Conservation (phyloP, 2,329 filamentous ascomycete species). For the Aspergillus ustus region DNA sequence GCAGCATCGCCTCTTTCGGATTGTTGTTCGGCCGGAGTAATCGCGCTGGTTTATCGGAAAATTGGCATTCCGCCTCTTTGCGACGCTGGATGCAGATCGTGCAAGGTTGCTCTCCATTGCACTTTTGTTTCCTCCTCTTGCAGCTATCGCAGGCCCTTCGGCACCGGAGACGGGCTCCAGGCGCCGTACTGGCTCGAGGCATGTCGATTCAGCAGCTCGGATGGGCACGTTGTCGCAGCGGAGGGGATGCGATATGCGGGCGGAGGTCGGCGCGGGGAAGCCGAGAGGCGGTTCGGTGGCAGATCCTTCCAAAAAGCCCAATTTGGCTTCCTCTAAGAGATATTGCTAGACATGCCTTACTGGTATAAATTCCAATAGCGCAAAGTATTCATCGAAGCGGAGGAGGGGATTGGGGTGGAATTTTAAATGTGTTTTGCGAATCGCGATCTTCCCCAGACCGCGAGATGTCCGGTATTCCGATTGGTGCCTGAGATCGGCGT, state of each 20-base stretch:
- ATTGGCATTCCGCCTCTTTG: constrained; percentile 48
- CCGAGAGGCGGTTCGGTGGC: neutral
- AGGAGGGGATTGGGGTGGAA: neutral
- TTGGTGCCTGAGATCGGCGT: constrained; percentile 8
- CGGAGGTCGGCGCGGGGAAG: constrained; percentile 7
- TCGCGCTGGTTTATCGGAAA: constrained; percentile 42
- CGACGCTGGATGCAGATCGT: constrained; percentile 53
- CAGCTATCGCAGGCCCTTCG: constrained; percentile 51
- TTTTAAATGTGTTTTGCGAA: neutral
- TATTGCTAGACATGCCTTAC: neutral
- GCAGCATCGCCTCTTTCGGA: constrained; percentile 38
- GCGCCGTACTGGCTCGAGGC: constrained; percentile 36
- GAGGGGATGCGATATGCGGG: neutral
- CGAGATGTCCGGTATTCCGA: neutral
- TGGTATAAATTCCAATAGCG: neutral
- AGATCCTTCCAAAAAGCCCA: neutral
- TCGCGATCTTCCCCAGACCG: constrained; percentile 8
- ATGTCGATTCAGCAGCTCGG: constrained; percentile 20
- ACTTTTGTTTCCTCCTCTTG: constrained; percentile 57
- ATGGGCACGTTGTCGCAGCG: neutral
- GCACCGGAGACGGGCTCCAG: constrained; percentile 40
- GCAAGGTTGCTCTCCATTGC: constrained; percentile 56
- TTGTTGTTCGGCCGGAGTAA: constrained; percentile 35
- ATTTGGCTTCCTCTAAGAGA: neutral
- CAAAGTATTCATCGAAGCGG: too few species aligned